A percentile compares a stretch with the other conserved stretches of the same genome.
phyloP scores from a whole-genome alignment of 2,329 filamentous ascomycete species.

The Trichothecium sympodiale region DNA sequence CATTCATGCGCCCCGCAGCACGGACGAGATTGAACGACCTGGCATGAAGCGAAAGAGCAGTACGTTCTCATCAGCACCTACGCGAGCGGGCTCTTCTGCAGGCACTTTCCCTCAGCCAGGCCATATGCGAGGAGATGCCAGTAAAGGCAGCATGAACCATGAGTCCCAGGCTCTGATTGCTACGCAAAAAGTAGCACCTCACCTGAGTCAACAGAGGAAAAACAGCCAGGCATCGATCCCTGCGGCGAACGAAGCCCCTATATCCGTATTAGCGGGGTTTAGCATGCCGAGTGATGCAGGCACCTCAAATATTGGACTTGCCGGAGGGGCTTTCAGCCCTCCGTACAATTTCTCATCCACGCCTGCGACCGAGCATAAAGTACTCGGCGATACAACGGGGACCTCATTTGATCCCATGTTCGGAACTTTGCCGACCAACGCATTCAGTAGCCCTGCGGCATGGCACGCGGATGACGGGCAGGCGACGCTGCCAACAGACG shows the following conservation, averaged over 20 bases:
- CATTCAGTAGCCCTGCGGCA: conserved; percentile 38
- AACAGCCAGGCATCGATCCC: too few species aligned
- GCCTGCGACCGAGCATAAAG: conserved; percentile 7
- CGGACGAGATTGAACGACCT: conserved; percentile 20
- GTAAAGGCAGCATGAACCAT: too few species aligned
- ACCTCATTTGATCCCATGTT: conserved; percentile 47
- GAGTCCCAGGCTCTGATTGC: too few species aligned
- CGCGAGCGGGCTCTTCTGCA: too few species aligned
- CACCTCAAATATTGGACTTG: too few species aligned
- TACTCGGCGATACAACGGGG: conserved; percentile 19
- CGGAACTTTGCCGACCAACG: conserved; percentile 40
- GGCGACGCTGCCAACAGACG: not conserved
- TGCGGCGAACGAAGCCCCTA: too few species aligned
- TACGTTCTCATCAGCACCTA: conserved; percentile 20
- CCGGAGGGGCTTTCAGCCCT: conserved; percentile 23
- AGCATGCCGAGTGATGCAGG: too few species aligned
- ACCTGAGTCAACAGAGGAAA: too few species aligned
- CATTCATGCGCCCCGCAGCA: conserved; percentile 30
- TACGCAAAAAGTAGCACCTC: too few species aligned
- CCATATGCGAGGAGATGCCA: too few species aligned
- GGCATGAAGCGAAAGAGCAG: conserved; percentile 39
- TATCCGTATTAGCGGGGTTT: too few species aligned
- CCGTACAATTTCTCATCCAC: conserved; percentile 27
- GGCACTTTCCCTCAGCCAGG: too few species aligned
- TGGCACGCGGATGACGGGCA: conserved; percentile 27